Percentiles rank a stretch among this genome's conserved stretches.
These are phyloP conservation scores for Citrullus amarus DNA, from an alignment of 306 rosid species.

Conservation along the genomic window DNA sequence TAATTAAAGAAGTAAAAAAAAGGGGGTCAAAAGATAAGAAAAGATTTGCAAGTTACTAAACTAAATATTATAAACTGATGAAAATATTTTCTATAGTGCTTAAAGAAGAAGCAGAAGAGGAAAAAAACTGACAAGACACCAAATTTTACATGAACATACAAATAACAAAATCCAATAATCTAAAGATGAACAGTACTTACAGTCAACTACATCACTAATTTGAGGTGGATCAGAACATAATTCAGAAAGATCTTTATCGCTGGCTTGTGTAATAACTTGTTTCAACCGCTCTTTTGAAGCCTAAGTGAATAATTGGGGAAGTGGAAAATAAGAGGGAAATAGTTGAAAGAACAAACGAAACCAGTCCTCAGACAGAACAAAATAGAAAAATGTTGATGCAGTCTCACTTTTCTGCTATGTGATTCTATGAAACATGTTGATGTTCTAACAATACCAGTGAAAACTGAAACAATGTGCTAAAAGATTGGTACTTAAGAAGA, in stretches of 20 bases:
- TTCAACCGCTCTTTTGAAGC: constrained; percentile 65
- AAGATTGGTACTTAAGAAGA: not conserved
- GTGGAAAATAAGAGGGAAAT: constrained; percentile 17
- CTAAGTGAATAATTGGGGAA: constrained; percentile 25
- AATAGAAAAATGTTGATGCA: not conserved
- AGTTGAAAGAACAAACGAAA: not conserved
- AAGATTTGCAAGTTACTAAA: not conserved
- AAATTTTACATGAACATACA: not conserved
- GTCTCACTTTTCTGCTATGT: not conserved
- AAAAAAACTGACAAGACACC: not conserved
- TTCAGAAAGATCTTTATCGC: constrained; percentile 51
- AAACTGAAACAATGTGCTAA: not conserved
- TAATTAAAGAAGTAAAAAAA: not conserved
- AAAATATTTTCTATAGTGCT: not conserved
- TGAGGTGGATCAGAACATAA: constrained; percentile 36
- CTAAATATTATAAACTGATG: not conserved
- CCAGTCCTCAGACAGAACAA: not conserved
- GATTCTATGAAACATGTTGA: not conserved
- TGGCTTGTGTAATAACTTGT: constrained; percentile 61
- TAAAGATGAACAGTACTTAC: constrained; percentile 35
- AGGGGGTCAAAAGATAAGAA: not conserved
- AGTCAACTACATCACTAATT: constrained; percentile 15
- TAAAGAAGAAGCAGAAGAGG: not conserved
- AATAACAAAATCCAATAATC: not conserved
- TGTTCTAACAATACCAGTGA: not conserved